Conservation (phyloP, 352 stramenopile species). For the Globisporangium splendens region DNA sequence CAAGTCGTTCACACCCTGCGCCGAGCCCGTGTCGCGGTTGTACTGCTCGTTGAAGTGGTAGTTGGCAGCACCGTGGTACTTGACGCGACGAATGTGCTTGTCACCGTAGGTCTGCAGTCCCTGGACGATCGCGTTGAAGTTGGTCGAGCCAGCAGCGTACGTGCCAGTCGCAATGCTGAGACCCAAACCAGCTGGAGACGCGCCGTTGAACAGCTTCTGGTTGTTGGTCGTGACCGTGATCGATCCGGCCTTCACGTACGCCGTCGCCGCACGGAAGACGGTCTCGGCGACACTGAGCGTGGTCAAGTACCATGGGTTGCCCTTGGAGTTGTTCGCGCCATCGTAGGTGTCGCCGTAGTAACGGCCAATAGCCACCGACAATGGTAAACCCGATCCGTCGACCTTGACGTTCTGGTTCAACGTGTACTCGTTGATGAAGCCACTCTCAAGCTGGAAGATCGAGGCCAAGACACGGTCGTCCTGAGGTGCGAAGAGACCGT, state of each 20-base stretch:
- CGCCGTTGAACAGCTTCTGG: conserved; percentile 23
- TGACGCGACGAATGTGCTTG: conserved; percentile 22
- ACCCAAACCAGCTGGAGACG: conserved; percentile 9
- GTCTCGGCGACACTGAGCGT: conserved; percentile 3
- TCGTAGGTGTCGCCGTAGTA: conserved; percentile 26
- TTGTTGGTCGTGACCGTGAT: conserved; percentile 20
- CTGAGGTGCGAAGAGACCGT: too few relatives aligned
- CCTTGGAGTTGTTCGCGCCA: conserved; percentile 15
- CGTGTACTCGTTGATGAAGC: conserved; percentile 19
- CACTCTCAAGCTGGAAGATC: too few relatives aligned
- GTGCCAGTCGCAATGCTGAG: conserved; percentile 23
- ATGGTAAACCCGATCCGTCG: conserved; percentile 8
- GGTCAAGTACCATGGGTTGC: conserved; percentile 23
- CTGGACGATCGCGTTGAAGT: conserved; percentile 19
- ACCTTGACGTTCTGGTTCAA: conserved; percentile 11
- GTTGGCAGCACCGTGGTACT: conserved; percentile 19
- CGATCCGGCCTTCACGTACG: conserved; percentile 18
- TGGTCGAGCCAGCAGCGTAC: conserved; percentile 7
- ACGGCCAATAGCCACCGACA: conserved; percentile 22
- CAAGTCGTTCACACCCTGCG: conserved; percentile 27
- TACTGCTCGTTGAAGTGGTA: conserved; percentile 32
- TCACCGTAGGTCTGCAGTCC: conserved; percentile 19
- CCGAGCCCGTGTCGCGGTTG: conserved; percentile 23
- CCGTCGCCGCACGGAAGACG: conserved; percentile 10
- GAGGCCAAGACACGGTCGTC: too few relatives aligned